Evolutionary conservation across 768 basidiomycete genomes (phyloP).

Genomic region (Suillus americanus): DNA sequence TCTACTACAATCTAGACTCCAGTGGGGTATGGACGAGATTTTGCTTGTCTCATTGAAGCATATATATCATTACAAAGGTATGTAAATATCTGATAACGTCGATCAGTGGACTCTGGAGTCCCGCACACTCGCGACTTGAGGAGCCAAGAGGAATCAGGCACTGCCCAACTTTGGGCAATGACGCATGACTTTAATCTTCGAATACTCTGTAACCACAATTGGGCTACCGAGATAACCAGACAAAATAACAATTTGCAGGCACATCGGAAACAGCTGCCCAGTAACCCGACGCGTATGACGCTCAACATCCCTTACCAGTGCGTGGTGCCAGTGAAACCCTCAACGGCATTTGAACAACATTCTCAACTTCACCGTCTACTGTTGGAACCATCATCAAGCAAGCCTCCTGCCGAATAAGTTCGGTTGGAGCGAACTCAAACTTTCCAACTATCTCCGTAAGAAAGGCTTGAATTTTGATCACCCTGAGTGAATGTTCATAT

Average conservation of each 20-base stretch:
- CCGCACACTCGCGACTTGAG: neutral
- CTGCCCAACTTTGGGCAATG: neutral
- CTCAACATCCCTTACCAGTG: neutral
- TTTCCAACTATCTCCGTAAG: conserved; percentile 51
- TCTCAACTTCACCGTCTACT: conserved; percentile 30
- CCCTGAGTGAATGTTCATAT: conserved; percentile 16
- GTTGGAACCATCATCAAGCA: conserved; percentile 36
- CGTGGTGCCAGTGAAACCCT: conserved; percentile 19
- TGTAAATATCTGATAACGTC: neutral
- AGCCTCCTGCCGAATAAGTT: conserved; percentile 28
- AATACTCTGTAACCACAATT: neutral
- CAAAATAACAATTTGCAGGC: neutral
- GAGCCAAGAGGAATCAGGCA: neutral
- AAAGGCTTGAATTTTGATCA: conserved; percentile 58
- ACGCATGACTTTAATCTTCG: neutral
- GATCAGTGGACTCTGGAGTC: neutral
- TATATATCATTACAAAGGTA: neutral
- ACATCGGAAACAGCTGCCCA: no score
- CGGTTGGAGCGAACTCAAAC: conserved; percentile 47
- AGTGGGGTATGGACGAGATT: neutral
- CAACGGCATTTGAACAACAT: conserved; percentile 35
- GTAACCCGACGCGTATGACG: no score
- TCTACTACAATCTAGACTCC: no score
- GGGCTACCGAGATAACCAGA: neutral
- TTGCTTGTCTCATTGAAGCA: neutral